Base-by-base conservation (phyloP, 306 rosid genomes). In the Sicyos baderoa region DNA sequence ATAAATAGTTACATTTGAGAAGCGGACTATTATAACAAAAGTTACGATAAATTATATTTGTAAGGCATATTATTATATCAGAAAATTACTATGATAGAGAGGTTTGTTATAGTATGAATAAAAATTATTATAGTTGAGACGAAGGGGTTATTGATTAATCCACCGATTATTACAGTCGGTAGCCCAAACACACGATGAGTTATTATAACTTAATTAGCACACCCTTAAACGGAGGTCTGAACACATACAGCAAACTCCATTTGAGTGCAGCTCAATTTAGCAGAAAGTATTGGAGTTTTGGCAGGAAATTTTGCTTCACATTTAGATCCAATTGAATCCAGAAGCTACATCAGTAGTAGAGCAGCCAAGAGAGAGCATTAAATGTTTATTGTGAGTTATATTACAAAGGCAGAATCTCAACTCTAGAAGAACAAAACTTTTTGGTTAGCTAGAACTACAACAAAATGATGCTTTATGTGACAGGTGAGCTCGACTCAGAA, bases 381-480 rank as follows among this genome's bases (percentile, higher is more conserved):
- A 6, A 66, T 3, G 17, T 64, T 17, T 17, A 44, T 5, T 11
- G 53, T 5, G 17, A 42, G 8, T 18, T 62, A 62, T 9, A 18
- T 9, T 40, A 9, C 51, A 17, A 17, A 17, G 50, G n/a, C 8
- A 61, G 50, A 61, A 59, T 59, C 13, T 37, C 50, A 17, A 11
- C 70, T 42, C 18, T 17, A 44, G 52, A 63, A 17, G 52, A 63
- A 21, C 53, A 64, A 44, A 44, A 64, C 54, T 19, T 29, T 52
- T 44, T 42, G 68, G 29, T 64, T 64, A 64, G 53, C 70, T 64
- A 64, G 35, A 51, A 47, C 71, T 66, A 47, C 19, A 65, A 42
- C 23, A 64, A 66, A 66, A 45, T 16, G 62, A 56, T 56, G 35
- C 35, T 56, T 23, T 9, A 4, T 7, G 44, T 7, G 62, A 52